phyloP scores from a whole-genome alignment of 139 green algal genomes.

The Volvox africanus region DNA sequence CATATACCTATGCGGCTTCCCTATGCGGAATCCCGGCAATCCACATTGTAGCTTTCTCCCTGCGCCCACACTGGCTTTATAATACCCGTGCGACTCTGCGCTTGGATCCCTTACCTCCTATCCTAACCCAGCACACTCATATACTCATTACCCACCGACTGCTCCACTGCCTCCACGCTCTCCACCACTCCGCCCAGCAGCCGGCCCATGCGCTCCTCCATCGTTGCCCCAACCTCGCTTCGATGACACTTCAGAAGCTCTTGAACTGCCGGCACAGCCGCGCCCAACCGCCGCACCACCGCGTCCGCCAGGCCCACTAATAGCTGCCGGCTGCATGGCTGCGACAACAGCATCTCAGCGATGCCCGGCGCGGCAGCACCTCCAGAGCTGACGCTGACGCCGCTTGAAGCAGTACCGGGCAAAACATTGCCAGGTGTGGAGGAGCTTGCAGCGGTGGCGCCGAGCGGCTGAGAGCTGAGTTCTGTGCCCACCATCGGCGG shows the following conservation, averaged over 20 bases:
- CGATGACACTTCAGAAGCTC: background rate
- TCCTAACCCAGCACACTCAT: too few relatives aligned
- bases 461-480: too few relatives aligned
- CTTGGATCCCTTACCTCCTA: background rate
- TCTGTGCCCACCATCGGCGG: background rate
- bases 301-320: conserved; percentile 17
- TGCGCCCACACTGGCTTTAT: too few relatives aligned
- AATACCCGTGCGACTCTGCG: too few relatives aligned
- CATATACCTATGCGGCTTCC: too few relatives aligned
- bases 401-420: background rate
- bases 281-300: background rate
- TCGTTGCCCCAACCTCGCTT: background rate
- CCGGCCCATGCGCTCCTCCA: background rate
- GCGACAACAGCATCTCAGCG: conserved; percentile 4
- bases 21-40: too few relatives aligned
- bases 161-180: background rate
- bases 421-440: background rate
- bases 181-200: conserved; percentile 8
- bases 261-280: background rate
- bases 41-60: too few relatives aligned
- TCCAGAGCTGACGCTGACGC: background rate
- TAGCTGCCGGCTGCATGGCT: background rate
- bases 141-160: background rate
- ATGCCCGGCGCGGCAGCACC: background rate
- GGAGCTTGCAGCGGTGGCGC: background rate